Conservation (phyloP, 768 basidiomycete genomes). For the button mushroom (Agaricus bisporus) region DNA sequence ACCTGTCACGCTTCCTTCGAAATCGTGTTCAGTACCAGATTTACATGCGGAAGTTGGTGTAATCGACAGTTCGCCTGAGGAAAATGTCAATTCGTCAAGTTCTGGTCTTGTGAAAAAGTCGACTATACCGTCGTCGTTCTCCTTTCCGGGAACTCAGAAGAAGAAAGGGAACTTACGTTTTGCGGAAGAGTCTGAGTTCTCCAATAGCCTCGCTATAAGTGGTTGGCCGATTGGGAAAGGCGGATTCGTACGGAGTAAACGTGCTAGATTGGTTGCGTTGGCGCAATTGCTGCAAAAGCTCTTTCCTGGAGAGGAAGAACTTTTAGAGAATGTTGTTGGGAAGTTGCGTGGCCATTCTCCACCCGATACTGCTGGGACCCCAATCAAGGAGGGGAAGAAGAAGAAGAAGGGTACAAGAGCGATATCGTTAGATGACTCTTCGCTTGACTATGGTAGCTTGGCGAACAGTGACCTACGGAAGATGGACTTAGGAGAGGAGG, state of each 20-base stretch:
- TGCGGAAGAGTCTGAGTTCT: background rate
- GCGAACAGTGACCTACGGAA: slow-evolving; percentile 8
- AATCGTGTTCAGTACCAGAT: slow-evolving; percentile 14
- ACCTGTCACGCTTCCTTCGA: slow-evolving; percentile 6
- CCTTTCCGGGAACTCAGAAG: background rate
- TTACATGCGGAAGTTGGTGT: background rate
- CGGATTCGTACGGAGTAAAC: slow-evolving; percentile 17
- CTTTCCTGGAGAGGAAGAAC: slow-evolving; percentile 45
- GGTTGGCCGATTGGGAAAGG: background rate
- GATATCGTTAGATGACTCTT: slow-evolving; percentile 3
- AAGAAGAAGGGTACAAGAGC: slow-evolving; percentile 7
- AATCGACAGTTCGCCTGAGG: background rate
- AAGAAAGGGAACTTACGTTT: background rate
- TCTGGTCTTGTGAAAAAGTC: background rate
- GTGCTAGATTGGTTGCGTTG: slow-evolving; percentile 44
- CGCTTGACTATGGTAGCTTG: slow-evolving; percentile 4
- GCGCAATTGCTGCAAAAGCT: slow-evolving; percentile 49
- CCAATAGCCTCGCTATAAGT: slow-evolving; percentile 1
- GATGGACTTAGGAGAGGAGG: slow-evolving; percentile 17
- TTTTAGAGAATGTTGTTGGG: slow-evolving; percentile 20
- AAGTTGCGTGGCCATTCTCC: slow-evolving; percentile 15
- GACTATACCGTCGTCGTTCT: background rate
- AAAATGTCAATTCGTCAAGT: background rate
- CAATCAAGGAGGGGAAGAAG: slow-evolving; percentile 6
- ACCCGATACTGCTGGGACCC: background rate